Evolutionary conservation across 805 yeast genomes (phyloP).

Genomic region (Lachancea fermentati): DNA sequence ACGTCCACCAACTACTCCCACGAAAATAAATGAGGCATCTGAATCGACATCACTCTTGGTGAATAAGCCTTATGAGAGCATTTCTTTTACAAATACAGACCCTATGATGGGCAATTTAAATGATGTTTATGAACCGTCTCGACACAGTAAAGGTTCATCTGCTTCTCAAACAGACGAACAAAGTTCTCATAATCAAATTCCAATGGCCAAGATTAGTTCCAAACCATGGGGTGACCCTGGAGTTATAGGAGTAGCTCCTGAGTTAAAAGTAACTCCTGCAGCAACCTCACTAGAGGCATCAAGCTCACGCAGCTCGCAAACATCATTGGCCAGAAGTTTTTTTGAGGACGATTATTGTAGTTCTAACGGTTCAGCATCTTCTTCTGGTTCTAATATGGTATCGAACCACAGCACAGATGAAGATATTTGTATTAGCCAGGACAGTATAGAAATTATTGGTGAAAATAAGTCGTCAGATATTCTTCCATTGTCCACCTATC

Average conservation of each 20-base stretch:
- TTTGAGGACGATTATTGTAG: background rate
- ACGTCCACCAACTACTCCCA: conserved; percentile 10
- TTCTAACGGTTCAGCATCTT: background rate
- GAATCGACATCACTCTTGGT: background rate
- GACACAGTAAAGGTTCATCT: too few relatives aligned
- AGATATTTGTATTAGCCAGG: conserved; percentile 2
- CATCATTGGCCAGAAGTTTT: background rate
- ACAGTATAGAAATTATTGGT: conserved; percentile 13
- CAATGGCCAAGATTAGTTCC: background rate
- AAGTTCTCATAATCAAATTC: background rate
- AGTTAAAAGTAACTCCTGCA: background rate
- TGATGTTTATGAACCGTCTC: too few relatives aligned
- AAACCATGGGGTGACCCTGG: too few relatives aligned
- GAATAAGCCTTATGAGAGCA: too few relatives aligned
- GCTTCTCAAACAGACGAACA: too few relatives aligned
- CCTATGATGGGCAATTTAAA: too few relatives aligned
- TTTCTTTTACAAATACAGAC: too few relatives aligned
- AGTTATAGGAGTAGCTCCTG: too few relatives aligned
- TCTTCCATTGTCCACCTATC: conserved; percentile 7
- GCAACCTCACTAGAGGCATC: background rate
- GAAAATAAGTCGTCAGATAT: conserved; percentile 10
- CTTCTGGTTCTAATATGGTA: background rate
- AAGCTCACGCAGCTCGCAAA: background rate
- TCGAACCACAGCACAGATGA: background rate
- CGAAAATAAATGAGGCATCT: background rate